These are phyloP conservation scores for Backusella morwellensis DNA, from an alignment of 192 early-diverging fungal genomes.

Conservation along the genomic window DNA sequence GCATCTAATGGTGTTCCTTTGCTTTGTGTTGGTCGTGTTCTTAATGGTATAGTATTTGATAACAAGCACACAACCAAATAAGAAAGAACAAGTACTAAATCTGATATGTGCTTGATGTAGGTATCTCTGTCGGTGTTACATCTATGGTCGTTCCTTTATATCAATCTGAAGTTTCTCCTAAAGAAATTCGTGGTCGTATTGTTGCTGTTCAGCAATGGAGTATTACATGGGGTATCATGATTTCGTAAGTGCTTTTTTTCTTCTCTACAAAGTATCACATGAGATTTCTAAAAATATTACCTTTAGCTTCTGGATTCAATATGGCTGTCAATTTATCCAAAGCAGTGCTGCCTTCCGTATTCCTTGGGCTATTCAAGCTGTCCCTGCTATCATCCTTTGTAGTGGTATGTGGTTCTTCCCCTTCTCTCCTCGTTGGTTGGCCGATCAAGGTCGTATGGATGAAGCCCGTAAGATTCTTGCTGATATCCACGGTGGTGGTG, in stretches of 20 bases:
- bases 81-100: neutral
- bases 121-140: slow-evolving; percentile 73
- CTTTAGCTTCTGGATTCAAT: slow-evolving; percentile 57
- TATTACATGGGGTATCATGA: slow-evolving; percentile 86
- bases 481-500: slow-evolving; percentile 63
- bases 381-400: slow-evolving; percentile 73
- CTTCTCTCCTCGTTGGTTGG: slow-evolving; percentile 84
- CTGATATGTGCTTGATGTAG: neutral
- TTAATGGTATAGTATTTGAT: slow-evolving; percentile 54
- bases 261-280: slow-evolving; percentile 31
- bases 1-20: slow-evolving; percentile 53
- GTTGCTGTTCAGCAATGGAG: slow-evolving; percentile 89
- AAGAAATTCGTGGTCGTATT: slow-evolving; percentile 82
- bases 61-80: neutral
- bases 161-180: slow-evolving; percentile 81
- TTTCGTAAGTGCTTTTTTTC: slow-evolving; percentile 33
- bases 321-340: slow-evolving; percentile 44
- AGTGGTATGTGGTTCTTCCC: slow-evolving; percentile 75
- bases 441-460: slow-evolving; percentile 62
- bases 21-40: slow-evolving; percentile 75
- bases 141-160: slow-evolving; percentile 71
- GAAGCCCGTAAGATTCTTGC: slow-evolving; percentile 68
- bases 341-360: slow-evolving; percentile 70
- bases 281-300: neutral
- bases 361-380: slow-evolving; percentile 78